Base-by-base conservation (phyloP, 2,329 filamentous ascomycete species). In the Clonostachys rosea region DNA sequence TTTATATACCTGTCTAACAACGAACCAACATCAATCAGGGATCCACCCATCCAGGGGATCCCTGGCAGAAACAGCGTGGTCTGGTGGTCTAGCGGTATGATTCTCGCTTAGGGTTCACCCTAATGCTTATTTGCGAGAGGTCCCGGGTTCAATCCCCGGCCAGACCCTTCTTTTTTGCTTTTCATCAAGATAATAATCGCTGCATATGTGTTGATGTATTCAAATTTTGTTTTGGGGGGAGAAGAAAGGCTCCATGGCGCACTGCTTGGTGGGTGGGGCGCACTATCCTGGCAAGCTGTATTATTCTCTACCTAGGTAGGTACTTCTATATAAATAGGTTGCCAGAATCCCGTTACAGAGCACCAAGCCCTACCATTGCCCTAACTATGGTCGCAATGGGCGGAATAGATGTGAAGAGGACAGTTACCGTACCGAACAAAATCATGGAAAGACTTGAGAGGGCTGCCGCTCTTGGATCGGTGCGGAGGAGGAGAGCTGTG, bases 1-100 rank as follows among this genome's bases (percentile, higher is more conserved):
- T 10, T 30, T 10, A 30, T 30, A 30, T 30, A 10, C 24, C 9
- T 30, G 24, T 10, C 10, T 30, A 30, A 3, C 8, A 30, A 30
- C 10, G 8, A 1, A 10, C 24, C 8, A 30, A 30, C 24, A 30
- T 8, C 24, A 30, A 9, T 30, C 8, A 30, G 9, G 24, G 24
- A 30, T 30, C 24, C 24, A 30, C 24, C 24, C 24, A 3, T 9
- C 7, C 8, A 10, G 24, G 24, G 24, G 8, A 10, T 10, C 24
- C 24, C 9, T 30, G 9, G 10, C 24, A 30, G 24, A 10, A 10
- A 30, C 24, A 30, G 3, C 24, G 10, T 4, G 70, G 68, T 70
- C 68, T 69, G 68, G 65, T 81, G 76, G 77, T 80, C 78, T 81
- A 81, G 79, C 76, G 79, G 79, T 83, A 83, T 83, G 78, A 83